phyloP scores from a whole-genome alignment of 768 basidiomycete genomes.

The Trametes cinnabarina region DNA sequence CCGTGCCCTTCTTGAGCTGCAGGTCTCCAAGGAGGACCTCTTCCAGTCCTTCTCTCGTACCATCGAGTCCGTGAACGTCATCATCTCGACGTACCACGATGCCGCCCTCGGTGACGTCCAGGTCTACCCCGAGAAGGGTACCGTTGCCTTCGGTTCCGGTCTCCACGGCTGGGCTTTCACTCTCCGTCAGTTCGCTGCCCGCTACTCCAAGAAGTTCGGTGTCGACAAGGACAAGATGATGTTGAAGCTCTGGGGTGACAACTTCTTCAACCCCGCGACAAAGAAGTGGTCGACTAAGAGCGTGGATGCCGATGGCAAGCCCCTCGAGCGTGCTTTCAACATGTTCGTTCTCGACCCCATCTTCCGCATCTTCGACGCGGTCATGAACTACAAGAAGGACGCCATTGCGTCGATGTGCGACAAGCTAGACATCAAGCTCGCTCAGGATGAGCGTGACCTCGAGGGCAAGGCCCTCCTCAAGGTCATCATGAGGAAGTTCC shows the following conservation, averaged over 20 bases:
- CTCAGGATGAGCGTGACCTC: slow-evolving; percentile 83
- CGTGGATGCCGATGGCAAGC: slow-evolving; percentile 76
- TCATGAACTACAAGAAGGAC: slow-evolving; percentile 99
- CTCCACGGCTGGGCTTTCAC: slow-evolving; percentile 99
- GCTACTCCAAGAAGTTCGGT: slow-evolving; percentile 98
- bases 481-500: slow-evolving; percentile 98
- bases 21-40: slow-evolving; percentile 94
- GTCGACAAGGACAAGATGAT: slow-evolving; percentile 99
- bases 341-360: slow-evolving; percentile 98
- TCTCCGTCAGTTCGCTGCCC: slow-evolving; percentile 91
- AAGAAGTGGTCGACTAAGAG: slow-evolving; percentile 91
- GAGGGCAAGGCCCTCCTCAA: slow-evolving; percentile 97
- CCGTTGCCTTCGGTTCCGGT: slow-evolving; percentile 98
- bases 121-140: slow-evolving; percentile 97
- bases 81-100: slow-evolving; percentile 97
- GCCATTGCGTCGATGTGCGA: slow-evolving; percentile 79
- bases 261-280: slow-evolving; percentile 97
- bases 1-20: slow-evolving; percentile 97
- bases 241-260: slow-evolving; percentile 97
- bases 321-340: slow-evolving; percentile 98
- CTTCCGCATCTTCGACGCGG: slow-evolving; percentile 95
- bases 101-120: slow-evolving; percentile 94
- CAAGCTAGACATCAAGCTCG: slow-evolving; percentile 93
- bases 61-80: slow-evolving; percentile 97
- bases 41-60: slow-evolving; percentile 98